Evolutionary conservation across 2,329 filamentous ascomycete species (phyloP).

Genomic region (Sclerotinia trifoliorum): DNA sequence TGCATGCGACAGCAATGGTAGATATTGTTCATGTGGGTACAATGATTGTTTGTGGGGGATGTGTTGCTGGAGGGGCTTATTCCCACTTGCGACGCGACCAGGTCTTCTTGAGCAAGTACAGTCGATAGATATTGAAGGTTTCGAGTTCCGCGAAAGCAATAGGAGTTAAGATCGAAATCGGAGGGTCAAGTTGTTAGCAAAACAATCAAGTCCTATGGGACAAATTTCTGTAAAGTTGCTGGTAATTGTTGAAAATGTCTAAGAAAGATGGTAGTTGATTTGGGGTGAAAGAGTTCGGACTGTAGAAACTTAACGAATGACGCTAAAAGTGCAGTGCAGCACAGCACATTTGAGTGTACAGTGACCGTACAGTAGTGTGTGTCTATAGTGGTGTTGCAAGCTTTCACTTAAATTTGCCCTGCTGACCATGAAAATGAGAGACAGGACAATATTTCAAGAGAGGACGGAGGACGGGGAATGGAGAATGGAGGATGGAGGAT

Average conservation of each 20-base stretch:
- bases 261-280: background rate
- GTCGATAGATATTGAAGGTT: background rate
- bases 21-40: conserved; percentile 23
- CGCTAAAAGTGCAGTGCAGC: conserved; percentile 3
- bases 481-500: too few relatives aligned
- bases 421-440: conserved; percentile 6
- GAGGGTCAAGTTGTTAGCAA: background rate
- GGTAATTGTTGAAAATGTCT: conserved; percentile 2
- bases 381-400: background rate
- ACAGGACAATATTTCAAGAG: background rate
- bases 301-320: conserved; percentile 13
- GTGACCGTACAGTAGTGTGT: background rate
- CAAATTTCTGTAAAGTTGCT: background rate
- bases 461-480: background rate
- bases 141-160: conserved; percentile 10
- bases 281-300: conserved; percentile 8
- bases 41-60: conserved; percentile 19
- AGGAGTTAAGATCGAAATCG: background rate
- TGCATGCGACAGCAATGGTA: conserved; percentile 23
- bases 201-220: background rate
- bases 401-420: conserved; percentile 9
- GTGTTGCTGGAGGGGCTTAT: conserved; percentile 17
- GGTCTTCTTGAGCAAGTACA: conserved; percentile 9
- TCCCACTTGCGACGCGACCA: conserved; percentile 19
- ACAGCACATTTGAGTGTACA: background rate